Evolutionary conservation across 116 monocot species (phyloP).

Genomic region (Iris pallida): DNA sequence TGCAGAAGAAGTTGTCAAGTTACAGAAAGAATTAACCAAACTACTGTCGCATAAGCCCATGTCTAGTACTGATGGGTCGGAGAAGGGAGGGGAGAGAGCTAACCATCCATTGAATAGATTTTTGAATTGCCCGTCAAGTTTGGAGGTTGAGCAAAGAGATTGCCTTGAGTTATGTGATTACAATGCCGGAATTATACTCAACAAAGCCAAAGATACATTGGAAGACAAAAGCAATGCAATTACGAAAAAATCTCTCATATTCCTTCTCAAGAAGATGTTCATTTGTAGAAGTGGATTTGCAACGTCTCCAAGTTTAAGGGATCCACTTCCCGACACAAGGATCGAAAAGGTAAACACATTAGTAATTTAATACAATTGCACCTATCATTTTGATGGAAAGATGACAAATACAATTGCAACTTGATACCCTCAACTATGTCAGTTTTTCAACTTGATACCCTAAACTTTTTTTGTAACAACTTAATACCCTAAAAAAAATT

Average conservation of each 20-base stretch:
- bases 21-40: conserved; percentile 48
- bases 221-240: conserved; percentile 17
- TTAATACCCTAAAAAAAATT: too few relatives aligned
- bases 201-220: conserved; percentile 40
- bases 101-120: conserved; percentile 29
- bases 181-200: conserved; percentile 36
- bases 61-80: conserved; percentile 10
- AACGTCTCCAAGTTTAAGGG: conserved; percentile 24
- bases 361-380: background rate
- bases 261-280: conserved; percentile 47
- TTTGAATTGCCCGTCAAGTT: conserved; percentile 37
- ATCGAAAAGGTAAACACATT: conserved; percentile 33
- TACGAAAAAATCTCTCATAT: conserved; percentile 23
- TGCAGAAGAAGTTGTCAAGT: conserved; percentile 49
- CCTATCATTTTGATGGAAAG: too few relatives aligned
- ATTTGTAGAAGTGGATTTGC: conserved; percentile 33
- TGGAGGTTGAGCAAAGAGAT: conserved; percentile 21
- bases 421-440: too few relatives aligned
- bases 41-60: conserved; percentile 32
- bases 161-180: conserved; percentile 2
- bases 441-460: too few relatives aligned
- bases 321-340: conserved; percentile 26
- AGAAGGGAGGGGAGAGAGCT: conserved; percentile 18
- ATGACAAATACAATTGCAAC: too few relatives aligned
- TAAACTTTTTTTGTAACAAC: too few relatives aligned